Conservation (phyloP, 2,329 filamentous ascomycete species). For the Cladosporium sp. region DNA sequence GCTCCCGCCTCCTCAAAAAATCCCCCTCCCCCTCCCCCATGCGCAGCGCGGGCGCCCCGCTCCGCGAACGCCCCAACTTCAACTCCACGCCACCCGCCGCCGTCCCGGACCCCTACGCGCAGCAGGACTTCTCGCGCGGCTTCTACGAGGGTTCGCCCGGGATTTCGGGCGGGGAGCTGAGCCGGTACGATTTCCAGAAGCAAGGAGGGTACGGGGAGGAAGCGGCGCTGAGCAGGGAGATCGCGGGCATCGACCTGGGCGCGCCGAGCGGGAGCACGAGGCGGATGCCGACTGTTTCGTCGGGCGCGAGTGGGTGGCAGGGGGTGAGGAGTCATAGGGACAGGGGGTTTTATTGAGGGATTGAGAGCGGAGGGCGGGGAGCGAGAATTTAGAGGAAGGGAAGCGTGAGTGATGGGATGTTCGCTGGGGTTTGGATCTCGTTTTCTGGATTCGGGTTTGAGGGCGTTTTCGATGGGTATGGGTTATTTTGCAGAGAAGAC, state of each 20-base stretch:
- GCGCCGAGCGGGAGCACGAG: constrained; percentile 7
- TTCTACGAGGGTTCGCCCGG: constrained; percentile 30
- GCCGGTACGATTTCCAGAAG: constrained; percentile 20
- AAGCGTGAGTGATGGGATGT: too few relatives aligned
- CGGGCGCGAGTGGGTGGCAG: constrained; percentile 19
- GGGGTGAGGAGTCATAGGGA: constrained; percentile 29
- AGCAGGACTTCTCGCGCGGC: constrained; percentile 42
- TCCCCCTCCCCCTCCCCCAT: constrained; percentile 12
- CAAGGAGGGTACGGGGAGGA: constrained; percentile 31
- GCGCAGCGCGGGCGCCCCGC: constrained; percentile 14
- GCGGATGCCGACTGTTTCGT: constrained; percentile 4
- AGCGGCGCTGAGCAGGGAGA: constrained; percentile 63
- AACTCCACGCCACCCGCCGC: constrained; percentile 29
- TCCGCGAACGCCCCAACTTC: constrained; percentile 37
- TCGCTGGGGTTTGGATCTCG: too few relatives aligned
- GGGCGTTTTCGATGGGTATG: too few relatives aligned
- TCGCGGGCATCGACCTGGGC: constrained; percentile 49
- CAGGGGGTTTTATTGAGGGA: constrained; percentile 26
- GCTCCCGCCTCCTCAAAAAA: constrained; percentile 62
- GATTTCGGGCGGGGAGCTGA: constrained; percentile 16
- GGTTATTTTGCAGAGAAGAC: too few relatives aligned
- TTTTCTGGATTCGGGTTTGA: too few relatives aligned
- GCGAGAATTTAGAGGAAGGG: too few relatives aligned
- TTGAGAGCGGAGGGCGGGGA: too few relatives aligned
- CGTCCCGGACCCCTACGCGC: constrained; percentile 45